A percentile compares a stretch with the other conserved stretches of the same genome.
Conservation (phyloP, 2,329 filamentous ascomycete species). For the Cladosporium colombiae region DNA sequence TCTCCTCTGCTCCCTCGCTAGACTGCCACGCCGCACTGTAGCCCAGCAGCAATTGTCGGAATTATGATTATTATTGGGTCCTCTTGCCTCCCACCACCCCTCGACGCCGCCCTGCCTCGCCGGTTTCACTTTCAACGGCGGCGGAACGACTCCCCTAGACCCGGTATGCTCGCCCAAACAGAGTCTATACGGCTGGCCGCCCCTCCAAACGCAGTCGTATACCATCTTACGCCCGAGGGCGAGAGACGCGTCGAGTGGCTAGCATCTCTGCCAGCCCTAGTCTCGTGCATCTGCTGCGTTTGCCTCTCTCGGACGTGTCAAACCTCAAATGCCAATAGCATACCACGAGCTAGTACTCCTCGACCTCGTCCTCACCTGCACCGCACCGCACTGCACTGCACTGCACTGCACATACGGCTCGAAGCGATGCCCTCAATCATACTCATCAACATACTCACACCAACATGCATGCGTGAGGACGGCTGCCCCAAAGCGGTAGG, state of each 20-base stretch:
- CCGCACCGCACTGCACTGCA: too few relatives aligned
- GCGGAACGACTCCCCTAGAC: not conserved
- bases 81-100: not conserved
- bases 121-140: slow-evolving; percentile 9
- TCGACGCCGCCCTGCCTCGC: not conserved
- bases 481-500: slow-evolving; percentile 10
- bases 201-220: slow-evolving; percentile 1
- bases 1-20: not conserved
- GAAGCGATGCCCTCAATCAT: not conserved
- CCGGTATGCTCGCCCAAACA: not conserved
- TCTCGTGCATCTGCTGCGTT: not conserved
- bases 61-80: not conserved
- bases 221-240: not conserved
- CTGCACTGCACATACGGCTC: not conserved
- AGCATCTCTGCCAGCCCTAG: not conserved
- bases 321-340: not conserved
- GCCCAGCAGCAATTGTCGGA: not conserved
- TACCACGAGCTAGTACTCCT: too few relatives aligned
- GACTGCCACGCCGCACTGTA: not conserved
- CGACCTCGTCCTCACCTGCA: not conserved
- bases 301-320: not conserved
- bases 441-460: not conserved
- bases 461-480: slow-evolving; percentile 15
- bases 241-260: not conserved
- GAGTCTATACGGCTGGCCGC: not conserved